Evolutionary conservation across 2,329 filamentous ascomycete genomes (phyloP).

Genomic region (Aspergillus piperis): DNA sequence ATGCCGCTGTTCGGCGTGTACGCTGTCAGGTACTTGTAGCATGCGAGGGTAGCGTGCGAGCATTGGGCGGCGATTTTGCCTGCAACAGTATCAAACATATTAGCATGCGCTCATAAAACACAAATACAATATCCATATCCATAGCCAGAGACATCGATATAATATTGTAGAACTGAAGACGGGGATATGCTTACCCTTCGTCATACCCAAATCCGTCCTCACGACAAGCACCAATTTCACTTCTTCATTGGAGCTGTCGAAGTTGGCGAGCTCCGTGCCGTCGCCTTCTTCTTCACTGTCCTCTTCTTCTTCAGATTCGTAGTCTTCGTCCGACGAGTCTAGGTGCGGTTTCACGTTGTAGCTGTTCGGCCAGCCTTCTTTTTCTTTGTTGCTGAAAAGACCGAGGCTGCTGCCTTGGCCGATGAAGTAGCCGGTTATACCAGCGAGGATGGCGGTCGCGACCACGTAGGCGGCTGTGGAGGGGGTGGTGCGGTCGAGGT

Average conservation of each 20-base stretch:
- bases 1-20: conserved; percentile 59
- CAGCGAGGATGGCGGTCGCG: conserved; percentile 71
- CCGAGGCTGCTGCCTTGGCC: conserved; percentile 68
- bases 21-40: conserved; percentile 80
- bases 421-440: conserved; percentile 74
- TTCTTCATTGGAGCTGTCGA: conserved; percentile 66
- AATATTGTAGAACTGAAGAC: neutral
- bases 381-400: conserved; percentile 60
- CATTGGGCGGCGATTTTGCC: conserved; percentile 97
- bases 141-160: neutral
- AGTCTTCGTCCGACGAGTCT: conserved; percentile 45
- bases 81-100: conserved; percentile 41
- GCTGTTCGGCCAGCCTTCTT: conserved; percentile 56
- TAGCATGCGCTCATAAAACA: neutral
- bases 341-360: conserved; percentile 51
- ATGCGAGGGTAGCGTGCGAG: conserved; percentile 93
- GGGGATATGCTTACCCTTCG: conserved; percentile 68
- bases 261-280: conserved; percentile 49
- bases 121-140: neutral
- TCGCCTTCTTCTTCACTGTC: conserved; percentile 70
- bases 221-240: conserved; percentile 94
- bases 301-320: conserved; percentile 56
- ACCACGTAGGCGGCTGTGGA: conserved; percentile 64
- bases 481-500: conserved; percentile 48
- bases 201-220: conserved; percentile 93